Conservation (phyloP, 2,329 filamentous ascomycete species). For the Cryphonectria carpinicola region DNA sequence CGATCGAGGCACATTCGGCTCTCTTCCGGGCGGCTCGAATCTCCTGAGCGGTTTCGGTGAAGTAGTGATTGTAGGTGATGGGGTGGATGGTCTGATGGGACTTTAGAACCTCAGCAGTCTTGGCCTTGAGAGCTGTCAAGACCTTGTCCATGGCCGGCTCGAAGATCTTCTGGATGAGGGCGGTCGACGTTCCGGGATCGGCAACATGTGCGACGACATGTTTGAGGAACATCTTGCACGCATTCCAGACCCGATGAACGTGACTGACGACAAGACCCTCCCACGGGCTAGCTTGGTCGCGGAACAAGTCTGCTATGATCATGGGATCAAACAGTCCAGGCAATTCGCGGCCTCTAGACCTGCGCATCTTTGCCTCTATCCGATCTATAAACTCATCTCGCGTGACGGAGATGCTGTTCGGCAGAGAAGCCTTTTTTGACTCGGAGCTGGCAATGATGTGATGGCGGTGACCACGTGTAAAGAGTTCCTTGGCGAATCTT, state of each 20-base stretch:
- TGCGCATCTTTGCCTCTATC: conserved; percentile 9
- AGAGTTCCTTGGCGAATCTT: conserved; percentile 9
- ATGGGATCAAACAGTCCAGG: conserved; percentile 18
- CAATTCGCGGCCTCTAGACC: conserved; percentile 23
- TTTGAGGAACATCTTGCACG: conserved; percentile 5
- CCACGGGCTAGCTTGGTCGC: conserved; percentile 23
- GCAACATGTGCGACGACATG: conserved; percentile 14
- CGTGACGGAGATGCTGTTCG: not conserved
- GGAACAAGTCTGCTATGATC: conserved; percentile 19
- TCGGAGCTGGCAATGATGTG: not conserved
- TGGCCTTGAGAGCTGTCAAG: conserved; percentile 40
- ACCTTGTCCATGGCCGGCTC: conserved; percentile 32
- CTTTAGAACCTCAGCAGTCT: conserved; percentile 41
- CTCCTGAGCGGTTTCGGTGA: conserved; percentile 34
- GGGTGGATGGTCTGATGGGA: conserved; percentile 46
- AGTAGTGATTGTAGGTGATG: conserved; percentile 57
- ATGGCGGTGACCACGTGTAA: conserved; percentile 6
- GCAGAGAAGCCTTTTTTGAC: not conserved
- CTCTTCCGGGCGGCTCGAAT: conserved; percentile 38
- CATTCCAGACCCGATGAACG: not conserved
- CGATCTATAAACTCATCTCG: conserved; percentile 14
- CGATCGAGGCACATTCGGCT: not conserved
- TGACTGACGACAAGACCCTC: not conserved
- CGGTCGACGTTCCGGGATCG: not conserved
- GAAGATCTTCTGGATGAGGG: conserved; percentile 14